Conservation (phyloP, 495 filamentous ascomycete species). For the Xylaria cubensis region DNA sequence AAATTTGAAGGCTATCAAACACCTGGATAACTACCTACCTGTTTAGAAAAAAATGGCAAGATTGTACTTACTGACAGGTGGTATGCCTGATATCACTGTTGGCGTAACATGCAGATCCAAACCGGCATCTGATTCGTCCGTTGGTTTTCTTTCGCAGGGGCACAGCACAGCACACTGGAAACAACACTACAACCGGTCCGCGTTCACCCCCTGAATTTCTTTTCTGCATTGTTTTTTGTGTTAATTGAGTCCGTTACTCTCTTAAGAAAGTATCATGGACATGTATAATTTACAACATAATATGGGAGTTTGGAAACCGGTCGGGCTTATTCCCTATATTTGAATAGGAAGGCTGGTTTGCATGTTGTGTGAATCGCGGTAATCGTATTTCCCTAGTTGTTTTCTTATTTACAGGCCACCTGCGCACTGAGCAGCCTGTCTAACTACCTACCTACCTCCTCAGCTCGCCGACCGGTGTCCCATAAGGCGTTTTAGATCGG, state of each 20-base stretch:
- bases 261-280: background rate
- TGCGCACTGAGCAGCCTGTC: background rate
- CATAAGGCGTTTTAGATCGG: background rate
- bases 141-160: background rate
- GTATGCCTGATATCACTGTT: background rate
- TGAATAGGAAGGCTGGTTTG: background rate
- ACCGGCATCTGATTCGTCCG: constrained; percentile 8
- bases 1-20: background rate
- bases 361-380: background rate
- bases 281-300: background rate
- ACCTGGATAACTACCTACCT: background rate
- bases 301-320: background rate
- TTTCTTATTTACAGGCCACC: background rate
- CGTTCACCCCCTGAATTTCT: background rate
- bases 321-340: background rate
- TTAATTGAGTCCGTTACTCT: background rate
- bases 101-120: background rate
- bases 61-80: background rate
- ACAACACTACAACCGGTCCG: background rate
- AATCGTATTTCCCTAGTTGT: background rate
- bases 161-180: background rate
- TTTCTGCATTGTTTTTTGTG: background rate
- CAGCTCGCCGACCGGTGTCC: background rate
- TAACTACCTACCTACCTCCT: background rate
- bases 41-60: background rate